Base-by-base conservation (phyloP, 78 protist species). In the Dictyostelium capitatum region DNA sequence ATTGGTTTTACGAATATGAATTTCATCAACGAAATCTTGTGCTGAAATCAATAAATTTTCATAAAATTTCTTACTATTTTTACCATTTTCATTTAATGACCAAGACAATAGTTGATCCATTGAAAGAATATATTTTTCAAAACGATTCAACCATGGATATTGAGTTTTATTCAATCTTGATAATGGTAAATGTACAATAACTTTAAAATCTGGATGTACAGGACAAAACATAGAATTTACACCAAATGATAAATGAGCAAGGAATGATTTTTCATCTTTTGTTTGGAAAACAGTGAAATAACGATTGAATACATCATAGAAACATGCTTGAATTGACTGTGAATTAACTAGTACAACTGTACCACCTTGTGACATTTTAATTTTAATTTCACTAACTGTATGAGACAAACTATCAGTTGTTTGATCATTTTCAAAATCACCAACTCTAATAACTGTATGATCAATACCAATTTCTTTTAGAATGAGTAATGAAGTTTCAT, bases 301-400 rank as follows among this genome's bases (percentile, higher is more conserved):
- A 28, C 95, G 20, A 62, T 90, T 90, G 69, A 80, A 90, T 6
- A 90, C 89, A 48, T 90, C 95, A 54, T 90, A 90, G 82, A 90
- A 90, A 50, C 95, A 90, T 25, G 95, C 83, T 48, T 90, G 89
- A 41, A 90, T 80, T 3, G 32, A 37, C 9, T 80, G 83, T 20
- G 95, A 73, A 15, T 90, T 90, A 20, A 90, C 95, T 3, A 90
- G 23, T 2, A 90, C 91, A n/a, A 90, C 89, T 1, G 95, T 90
- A n/a, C 83, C 83, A 59, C 89, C 95, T 23, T 64, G 43, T 41
- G 87, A 10, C 91, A 90, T 90, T 41, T 57, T 57, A 41, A 14
- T 46, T 37, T 90, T 90, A 54, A 90, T 67, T 48, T 74, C 74
- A 32, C 70, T 53, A 43, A 90, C 80, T 8, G 81, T 77, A 32